A percentile compares a stretch with the other conserved stretches of the same genome.
phyloP scores from a whole-genome alignment of 2,329 filamentous ascomycete genomes.

The Ceratocystis albifundus region DNA sequence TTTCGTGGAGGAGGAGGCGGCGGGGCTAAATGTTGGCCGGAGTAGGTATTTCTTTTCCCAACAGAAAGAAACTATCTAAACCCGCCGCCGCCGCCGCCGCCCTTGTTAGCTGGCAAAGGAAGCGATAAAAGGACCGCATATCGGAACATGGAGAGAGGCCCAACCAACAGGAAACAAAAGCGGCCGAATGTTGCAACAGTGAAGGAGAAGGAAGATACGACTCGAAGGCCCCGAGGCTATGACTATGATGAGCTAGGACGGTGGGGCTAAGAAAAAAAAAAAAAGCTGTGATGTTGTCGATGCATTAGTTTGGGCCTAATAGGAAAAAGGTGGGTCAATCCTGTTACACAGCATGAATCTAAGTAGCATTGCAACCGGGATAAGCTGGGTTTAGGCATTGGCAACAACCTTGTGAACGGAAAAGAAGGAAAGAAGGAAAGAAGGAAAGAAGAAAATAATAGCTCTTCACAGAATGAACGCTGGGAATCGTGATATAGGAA shows the following conservation, averaged over 20 bases:
- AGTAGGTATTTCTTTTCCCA: background rate
- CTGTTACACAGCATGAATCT: constrained; percentile 19
- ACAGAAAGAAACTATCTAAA: background rate
- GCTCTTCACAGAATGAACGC: background rate
- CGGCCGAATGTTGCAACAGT: background rate
- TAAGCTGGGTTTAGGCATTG: constrained; percentile 5
- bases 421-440: background rate
- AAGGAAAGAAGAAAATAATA: background rate
- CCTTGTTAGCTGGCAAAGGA: background rate
- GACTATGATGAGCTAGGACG: constrained; percentile 5
- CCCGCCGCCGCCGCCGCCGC: too few relatives aligned
- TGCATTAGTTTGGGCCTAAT: constrained; percentile 16
- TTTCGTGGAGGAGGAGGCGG: too few relatives aligned
- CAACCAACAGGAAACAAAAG: background rate
- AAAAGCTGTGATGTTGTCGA: constrained; percentile 12
- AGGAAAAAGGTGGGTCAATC: background rate
- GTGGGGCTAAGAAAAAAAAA: too few relatives aligned
- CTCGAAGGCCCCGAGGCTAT: background rate
- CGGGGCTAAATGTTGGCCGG: background rate
- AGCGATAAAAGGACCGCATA: background rate
- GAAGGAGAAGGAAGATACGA: background rate
- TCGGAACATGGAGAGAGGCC: background rate
- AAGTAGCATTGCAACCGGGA: constrained; percentile 14
- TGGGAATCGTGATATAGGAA: background rate
- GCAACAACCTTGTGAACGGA: background rate